Evolutionary conservation across 192 early-diverging fungal species (phyloP).

Genomic region (Coemansia sp.): DNA sequence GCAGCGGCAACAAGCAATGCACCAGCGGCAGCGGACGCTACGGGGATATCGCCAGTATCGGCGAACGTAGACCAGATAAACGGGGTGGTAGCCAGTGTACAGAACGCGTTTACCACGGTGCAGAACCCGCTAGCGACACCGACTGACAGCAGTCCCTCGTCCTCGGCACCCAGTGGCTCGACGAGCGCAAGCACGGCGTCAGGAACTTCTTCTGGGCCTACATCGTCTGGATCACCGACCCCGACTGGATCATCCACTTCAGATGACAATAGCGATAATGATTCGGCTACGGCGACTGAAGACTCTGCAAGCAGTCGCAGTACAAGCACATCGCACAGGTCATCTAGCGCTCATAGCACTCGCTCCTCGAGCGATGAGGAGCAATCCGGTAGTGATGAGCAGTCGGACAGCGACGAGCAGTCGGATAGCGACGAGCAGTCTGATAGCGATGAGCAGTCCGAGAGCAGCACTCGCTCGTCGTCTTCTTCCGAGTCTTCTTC

Average conservation of each 20-base stretch:
- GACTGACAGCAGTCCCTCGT: neutral
- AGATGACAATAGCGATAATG: neutral
- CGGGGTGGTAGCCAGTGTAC: constrained; percentile 6
- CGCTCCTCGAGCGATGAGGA: neutral
- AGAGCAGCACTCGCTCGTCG: neutral
- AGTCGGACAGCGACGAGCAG: neutral
- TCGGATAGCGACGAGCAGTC: neutral
- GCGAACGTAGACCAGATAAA: constrained; percentile 5
- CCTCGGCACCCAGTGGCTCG: neutral
- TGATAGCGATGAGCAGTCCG: neutral
- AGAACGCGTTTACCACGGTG: neutral
- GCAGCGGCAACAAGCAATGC: constrained; percentile 15
- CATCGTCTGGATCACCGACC: neutral
- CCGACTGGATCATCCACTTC: neutral
- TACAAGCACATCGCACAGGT: neutral
- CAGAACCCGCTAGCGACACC: constrained; percentile 7
- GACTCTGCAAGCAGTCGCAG: neutral
- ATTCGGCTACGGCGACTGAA: neutral
- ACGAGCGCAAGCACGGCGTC: neutral
- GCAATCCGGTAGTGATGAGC: neutral
- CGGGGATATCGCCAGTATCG: neutral
- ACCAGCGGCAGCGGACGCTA: neutral
- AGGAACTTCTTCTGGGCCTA: neutral
- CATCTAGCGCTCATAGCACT: neutral
- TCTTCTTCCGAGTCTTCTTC: neutral